Conservation (phyloP, 2,329 filamentous ascomycete species). For the Ophiostoma fasciatum region DNA sequence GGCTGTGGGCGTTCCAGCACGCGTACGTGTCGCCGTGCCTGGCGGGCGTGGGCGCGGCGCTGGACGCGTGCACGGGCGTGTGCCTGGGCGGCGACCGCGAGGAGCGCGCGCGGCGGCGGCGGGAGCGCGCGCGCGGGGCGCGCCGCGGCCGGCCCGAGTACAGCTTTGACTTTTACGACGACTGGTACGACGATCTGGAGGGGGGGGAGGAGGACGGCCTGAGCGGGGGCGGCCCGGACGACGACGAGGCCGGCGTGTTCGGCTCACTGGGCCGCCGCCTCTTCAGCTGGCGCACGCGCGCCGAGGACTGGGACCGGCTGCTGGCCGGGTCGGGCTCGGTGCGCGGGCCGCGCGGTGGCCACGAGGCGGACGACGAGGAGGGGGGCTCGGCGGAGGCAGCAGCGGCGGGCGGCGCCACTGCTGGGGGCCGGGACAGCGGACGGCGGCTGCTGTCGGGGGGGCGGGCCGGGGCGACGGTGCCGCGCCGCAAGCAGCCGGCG, state of each 20-base stretch:
- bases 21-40: constrained; percentile 75
- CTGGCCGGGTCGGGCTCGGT: constrained; percentile 58
- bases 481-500: constrained; percentile 11
- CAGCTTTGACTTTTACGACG: constrained; percentile 95
- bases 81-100: constrained; percentile 60
- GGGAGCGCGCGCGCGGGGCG: constrained; percentile 43
- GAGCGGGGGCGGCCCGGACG: constrained; percentile 19
- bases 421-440: constrained; percentile 11
- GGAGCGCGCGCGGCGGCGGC: constrained; percentile 53
- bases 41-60: constrained; percentile 44
- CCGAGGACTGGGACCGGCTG: constrained; percentile 73
- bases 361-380: too few relatives aligned
- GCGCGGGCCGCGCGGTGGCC: too few relatives aligned
- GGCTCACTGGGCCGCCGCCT: constrained; percentile 35
- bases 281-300: constrained; percentile 47
- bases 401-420: too few relatives aligned
- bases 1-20: constrained; percentile 80
- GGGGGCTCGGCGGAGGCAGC: too few relatives aligned
- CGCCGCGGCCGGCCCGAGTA: constrained; percentile 53
- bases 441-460: too few relatives aligned
- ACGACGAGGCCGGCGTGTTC: constrained; percentile 11
- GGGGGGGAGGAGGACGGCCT: constrained; percentile 47
- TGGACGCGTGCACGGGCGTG: constrained; percentile 58
- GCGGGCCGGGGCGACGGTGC: too few relatives aligned
- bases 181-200: constrained; percentile 71